Conservation (phyloP, 176 grass and related monocot genomes). For the Secale cereale region DNA sequence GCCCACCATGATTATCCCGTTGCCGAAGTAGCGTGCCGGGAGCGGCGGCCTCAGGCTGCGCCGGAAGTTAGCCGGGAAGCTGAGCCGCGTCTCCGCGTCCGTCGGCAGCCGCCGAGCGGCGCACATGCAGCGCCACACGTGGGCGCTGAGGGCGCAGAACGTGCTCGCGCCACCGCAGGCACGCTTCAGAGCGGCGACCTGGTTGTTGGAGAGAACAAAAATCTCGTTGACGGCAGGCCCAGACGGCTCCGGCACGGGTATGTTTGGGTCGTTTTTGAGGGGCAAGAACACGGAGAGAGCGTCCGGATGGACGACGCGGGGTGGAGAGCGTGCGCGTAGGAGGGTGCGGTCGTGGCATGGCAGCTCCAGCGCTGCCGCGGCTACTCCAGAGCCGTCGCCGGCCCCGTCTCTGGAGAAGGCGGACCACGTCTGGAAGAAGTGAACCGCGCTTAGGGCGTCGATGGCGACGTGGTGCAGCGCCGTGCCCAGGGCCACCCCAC, state of each 20-base stretch:
- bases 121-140: neutral
- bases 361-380: neutral
- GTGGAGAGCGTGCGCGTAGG: conserved; percentile 30
- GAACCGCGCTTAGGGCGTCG: conserved; percentile 13
- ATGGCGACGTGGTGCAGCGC: conserved; percentile 30
- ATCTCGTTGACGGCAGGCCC: neutral
- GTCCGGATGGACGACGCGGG: conserved; percentile 5
- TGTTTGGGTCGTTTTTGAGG: neutral
- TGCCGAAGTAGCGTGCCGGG: neutral
- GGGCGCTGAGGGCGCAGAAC: neutral
- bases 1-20: neutral
- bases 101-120: neutral
- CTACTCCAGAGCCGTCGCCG: neutral
- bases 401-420: conserved; percentile 8
- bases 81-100: neutral
- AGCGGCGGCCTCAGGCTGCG: neutral
- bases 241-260: neutral
- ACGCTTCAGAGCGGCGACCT: neutral
- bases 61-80: neutral
- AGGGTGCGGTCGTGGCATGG: conserved; percentile 41
- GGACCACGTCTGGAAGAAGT: conserved; percentile 39
- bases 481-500: conserved; percentile 26
- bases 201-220: neutral
- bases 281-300: conserved; percentile 9
- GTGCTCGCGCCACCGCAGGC: neutral